Conservation (phyloP, 495 filamentous ascomycete genomes). For the Aspergillus conjunctus region DNA sequence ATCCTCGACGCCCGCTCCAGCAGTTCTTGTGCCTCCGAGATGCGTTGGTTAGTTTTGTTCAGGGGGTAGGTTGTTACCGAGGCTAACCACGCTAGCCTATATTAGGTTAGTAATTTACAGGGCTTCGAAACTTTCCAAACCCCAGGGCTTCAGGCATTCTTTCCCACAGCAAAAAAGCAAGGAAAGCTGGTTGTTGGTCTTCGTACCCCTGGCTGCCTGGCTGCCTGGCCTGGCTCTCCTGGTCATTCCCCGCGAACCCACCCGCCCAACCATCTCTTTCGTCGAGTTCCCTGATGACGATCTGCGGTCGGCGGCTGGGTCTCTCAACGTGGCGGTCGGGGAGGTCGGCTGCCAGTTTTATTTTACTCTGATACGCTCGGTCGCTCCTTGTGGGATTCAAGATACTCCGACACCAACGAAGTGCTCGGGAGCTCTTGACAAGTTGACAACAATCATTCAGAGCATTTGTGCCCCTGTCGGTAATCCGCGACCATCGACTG, state of each 20-base stretch:
- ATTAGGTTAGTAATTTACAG: slow-evolving; percentile 4
- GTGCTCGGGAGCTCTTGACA: no score
- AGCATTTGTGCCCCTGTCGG: no score
- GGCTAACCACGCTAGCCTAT: not conserved
- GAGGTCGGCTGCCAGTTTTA: not conserved
- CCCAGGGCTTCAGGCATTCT: not conserved
- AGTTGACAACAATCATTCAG: no score
- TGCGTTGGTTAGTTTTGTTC: not conserved
- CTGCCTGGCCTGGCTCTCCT: slow-evolving; percentile 22
- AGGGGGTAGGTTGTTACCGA: not conserved
- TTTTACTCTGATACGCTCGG: not conserved
- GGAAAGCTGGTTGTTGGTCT: not conserved
- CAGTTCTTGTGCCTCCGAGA: slow-evolving; percentile 21
- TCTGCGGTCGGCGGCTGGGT: slow-evolving; percentile 25
- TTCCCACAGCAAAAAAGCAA: not conserved
- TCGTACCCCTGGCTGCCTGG: slow-evolving; percentile 30
- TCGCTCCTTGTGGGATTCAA: no score
- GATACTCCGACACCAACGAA: no score
- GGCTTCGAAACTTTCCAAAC: slow-evolving; percentile 5
- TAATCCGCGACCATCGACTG: no score
- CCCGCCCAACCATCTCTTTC: slow-evolving; percentile 1
- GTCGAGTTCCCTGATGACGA: slow-evolving; percentile 28
- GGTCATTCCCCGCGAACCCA: slow-evolving; percentile 26
- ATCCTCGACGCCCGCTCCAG: slow-evolving; percentile 32
- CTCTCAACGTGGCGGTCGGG: slow-evolving; percentile 23